These are phyloP conservation scores for Clausena lansium DNA, from an alignment of 345 rosid genomes.

Conservation along the genomic window DNA sequence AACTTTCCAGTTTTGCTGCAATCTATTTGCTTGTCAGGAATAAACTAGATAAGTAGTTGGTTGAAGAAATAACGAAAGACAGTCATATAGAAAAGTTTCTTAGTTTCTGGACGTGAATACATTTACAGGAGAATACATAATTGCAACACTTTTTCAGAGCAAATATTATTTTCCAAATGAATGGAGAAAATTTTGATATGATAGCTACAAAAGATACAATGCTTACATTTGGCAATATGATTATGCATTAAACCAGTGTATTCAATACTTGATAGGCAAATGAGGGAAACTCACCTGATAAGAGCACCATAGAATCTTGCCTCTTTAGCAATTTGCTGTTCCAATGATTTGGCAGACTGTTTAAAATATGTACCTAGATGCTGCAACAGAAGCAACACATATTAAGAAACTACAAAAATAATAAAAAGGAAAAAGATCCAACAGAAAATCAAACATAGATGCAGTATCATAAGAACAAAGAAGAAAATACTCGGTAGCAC, in stretches of 20 bases:
- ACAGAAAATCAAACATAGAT: constrained; percentile 11
- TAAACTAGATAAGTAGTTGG: constrained; percentile 3
- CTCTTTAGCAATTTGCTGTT: constrained; percentile 75
- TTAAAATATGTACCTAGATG: constrained; percentile 85
- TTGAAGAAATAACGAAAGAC: background rate
- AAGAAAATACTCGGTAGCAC: constrained; percentile 62
- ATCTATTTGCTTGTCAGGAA: constrained; percentile 51
- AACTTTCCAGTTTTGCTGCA: constrained; percentile 99
- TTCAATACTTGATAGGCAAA: background rate
- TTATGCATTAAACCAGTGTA: background rate
- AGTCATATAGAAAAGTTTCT: background rate
- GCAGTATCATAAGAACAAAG: background rate
- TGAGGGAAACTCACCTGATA: constrained; percentile 54
- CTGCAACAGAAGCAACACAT: constrained; percentile 37
- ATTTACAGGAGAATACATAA: background rate
- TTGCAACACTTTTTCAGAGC: background rate
- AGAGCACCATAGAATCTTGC: constrained; percentile 97
- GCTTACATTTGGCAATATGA: background rate
- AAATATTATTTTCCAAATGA: constrained; percentile 8
- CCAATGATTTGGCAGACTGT: constrained; percentile 87
- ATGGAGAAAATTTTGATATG: background rate
- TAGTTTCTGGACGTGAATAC: background rate
- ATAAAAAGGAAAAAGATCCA: background rate
- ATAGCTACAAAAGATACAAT: background rate
- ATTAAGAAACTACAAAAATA: constrained; percentile 8